Conservation (phyloP, 768 basidiomycete species). For the Aureoboletus auriporus region DNA sequence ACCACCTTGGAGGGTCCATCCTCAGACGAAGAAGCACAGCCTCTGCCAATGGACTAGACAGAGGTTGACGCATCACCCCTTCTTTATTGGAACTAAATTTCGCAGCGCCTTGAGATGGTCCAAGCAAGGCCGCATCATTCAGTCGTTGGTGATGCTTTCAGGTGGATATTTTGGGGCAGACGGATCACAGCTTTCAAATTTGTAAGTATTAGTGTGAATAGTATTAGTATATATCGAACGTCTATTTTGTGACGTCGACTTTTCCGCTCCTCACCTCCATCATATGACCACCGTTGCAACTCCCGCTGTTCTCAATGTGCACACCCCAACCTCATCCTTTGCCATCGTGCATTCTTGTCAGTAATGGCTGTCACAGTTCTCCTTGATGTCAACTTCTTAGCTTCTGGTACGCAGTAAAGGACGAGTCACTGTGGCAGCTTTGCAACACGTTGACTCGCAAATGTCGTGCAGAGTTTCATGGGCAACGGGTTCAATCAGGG, state of each 20-base stretch:
- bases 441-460: constrained; percentile 74
- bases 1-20: constrained; percentile 13
- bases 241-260: no score
- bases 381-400: constrained; percentile 5
- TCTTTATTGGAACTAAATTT: neutral
- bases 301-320: constrained; percentile 61
- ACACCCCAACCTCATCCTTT: constrained; percentile 73
- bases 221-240: no score
- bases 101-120: constrained; percentile 70
- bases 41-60: neutral
- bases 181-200: no score
- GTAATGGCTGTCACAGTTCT: constrained; percentile 23
- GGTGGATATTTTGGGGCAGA: no score
- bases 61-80: constrained; percentile 48
- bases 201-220: no score
- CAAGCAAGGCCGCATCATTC: constrained; percentile 53
- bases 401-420: constrained; percentile 46
- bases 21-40: constrained; percentile 3
- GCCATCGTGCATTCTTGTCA: constrained; percentile 71
- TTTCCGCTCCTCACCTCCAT: no score
- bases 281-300: constrained; percentile 25
- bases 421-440: constrained; percentile 60
- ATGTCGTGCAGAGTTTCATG: constrained; percentile 50
- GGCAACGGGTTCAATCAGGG: constrained; percentile 63
- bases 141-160: constrained; percentile 58